Evolutionary conservation across 345 rosid species (phyloP).

Genomic region (Brassica nigra): DNA sequence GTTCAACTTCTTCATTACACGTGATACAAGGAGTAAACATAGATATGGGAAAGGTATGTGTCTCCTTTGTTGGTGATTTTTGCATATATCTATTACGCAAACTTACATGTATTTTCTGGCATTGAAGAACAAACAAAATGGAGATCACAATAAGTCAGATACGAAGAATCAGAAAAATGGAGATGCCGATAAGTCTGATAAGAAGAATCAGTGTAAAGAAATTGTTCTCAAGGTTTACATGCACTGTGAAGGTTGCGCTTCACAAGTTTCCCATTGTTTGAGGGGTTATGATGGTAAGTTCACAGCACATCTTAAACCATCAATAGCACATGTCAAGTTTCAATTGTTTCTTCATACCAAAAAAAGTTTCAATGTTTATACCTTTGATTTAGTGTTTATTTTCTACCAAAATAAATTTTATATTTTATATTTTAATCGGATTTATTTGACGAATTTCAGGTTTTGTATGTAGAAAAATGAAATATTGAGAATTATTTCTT

Average conservation of each 20-base stretch:
- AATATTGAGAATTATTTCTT: background rate
- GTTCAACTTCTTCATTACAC: slow-evolving; percentile 14
- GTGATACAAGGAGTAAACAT: background rate
- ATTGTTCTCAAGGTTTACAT: slow-evolving; percentile 60
- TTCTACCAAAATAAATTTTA: background rate
- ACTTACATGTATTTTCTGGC: background rate
- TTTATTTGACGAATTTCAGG: background rate
- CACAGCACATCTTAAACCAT: background rate
- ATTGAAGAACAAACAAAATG: slow-evolving; percentile 34
- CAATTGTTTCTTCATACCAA: background rate
- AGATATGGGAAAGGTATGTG: slow-evolving; percentile 38
- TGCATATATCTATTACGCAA: background rate
- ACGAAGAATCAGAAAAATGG: slow-evolving; percentile 24
- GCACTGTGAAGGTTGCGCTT: slow-evolving; percentile 73
- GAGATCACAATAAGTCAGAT: slow-evolving; percentile 1
- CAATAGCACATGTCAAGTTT: background rate
- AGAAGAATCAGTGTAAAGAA: slow-evolving; percentile 43
- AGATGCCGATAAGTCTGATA: slow-evolving; percentile 8
- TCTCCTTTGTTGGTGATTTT: background rate
- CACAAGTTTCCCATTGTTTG: slow-evolving; percentile 52
- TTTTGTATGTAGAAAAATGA: background rate
- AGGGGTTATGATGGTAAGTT: slow-evolving; percentile 56
- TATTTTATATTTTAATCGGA: background rate
- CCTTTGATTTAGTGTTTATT: background rate
- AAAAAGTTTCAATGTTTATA: background rate